phyloP scores from a whole-genome alignment of 208 protist species.

The Leishmania tropica region DNA sequence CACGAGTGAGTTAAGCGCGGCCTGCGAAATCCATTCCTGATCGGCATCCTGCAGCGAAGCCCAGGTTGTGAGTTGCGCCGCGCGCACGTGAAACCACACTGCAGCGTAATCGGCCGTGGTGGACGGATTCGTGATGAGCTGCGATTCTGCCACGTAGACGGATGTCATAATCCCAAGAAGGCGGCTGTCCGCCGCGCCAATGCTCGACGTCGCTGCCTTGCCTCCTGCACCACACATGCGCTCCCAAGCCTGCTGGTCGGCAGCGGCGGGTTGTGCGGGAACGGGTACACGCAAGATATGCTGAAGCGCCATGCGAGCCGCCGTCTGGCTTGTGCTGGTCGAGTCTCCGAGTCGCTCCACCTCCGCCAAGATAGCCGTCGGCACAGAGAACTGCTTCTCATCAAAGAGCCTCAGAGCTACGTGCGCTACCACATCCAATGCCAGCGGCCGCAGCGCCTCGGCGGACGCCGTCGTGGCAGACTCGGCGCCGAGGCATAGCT shows the following conservation, averaged over 20 bases:
- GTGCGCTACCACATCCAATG: conserved; percentile 67
- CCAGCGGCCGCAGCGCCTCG: conserved; percentile 43
- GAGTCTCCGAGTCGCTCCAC: conserved; percentile 23
- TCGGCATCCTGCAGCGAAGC: conserved; percentile 22
- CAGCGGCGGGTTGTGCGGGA: conserved; percentile 1
- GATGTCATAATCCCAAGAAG: conserved; percentile 14
- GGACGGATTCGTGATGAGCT: conserved; percentile 23
- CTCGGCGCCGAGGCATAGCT: conserved; percentile 31
- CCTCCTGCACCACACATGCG: conserved; percentile 3
- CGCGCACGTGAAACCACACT: conserved; percentile 58
- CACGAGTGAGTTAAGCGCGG: conserved; percentile 10
- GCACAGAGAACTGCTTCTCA: conserved; percentile 19
- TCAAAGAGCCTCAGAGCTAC: conserved; percentile 63
- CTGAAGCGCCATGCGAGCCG: conserved; percentile 12
- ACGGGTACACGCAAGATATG: background rate
- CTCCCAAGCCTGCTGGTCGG: conserved; percentile 18
- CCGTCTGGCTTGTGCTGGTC: background rate
- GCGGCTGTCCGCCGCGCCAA: background rate
- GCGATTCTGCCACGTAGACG: conserved; percentile 46
- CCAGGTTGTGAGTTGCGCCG: conserved; percentile 65
- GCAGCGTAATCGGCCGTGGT: conserved; percentile 36
- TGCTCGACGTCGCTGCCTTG: background rate
- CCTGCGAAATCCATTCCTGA: conserved; percentile 4
- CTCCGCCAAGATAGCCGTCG: conserved; percentile 20
- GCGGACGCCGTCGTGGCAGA: conserved; percentile 8